These are phyloP conservation scores for Colletotrichum eleusines DNA, from an alignment of 2,329 filamentous ascomycete species.

Conservation along the genomic window DNA sequence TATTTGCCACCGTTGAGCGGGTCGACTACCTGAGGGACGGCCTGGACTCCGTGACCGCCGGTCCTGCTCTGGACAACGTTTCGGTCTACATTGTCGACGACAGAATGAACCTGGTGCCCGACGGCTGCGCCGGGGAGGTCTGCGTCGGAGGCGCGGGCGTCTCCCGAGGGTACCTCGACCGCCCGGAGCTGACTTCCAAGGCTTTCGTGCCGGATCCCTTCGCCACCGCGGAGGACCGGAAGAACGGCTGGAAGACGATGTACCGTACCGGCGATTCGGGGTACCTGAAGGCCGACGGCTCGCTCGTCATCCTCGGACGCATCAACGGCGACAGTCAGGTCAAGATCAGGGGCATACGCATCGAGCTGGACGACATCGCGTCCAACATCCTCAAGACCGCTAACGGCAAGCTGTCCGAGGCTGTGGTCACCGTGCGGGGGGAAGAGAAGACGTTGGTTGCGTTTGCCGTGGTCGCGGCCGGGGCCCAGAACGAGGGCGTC, in stretches of 20 bases:
- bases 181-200: constrained; percentile 39
- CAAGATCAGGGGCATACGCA: constrained; percentile 59
- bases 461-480: constrained; percentile 45
- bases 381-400: constrained; percentile 43
- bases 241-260: constrained; percentile 44
- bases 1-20: constrained; percentile 26
- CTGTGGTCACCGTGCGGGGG: constrained; percentile 44
- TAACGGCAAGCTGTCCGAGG: constrained; percentile 42
- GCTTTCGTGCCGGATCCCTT: constrained; percentile 42
- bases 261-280: constrained; percentile 58
- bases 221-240: constrained; percentile 17
- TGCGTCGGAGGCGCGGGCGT: constrained; percentile 57
- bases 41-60: constrained; percentile 36
- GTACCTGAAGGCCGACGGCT: constrained; percentile 49
- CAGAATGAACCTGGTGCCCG: constrained; percentile 50
- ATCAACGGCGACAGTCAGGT: constrained; percentile 58
- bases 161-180: constrained; percentile 54
- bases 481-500: not conserved
- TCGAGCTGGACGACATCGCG: constrained; percentile 60
- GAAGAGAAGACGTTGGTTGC: constrained; percentile 46
- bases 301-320: constrained; percentile 52
- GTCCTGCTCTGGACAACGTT: constrained; percentile 48
- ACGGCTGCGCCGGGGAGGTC: constrained; percentile 52
- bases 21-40: not conserved
- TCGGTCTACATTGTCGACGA: constrained; percentile 58